Conservation (phyloP, 2,329 filamentous ascomycete species). For the Grosmannia penicillata region DNA sequence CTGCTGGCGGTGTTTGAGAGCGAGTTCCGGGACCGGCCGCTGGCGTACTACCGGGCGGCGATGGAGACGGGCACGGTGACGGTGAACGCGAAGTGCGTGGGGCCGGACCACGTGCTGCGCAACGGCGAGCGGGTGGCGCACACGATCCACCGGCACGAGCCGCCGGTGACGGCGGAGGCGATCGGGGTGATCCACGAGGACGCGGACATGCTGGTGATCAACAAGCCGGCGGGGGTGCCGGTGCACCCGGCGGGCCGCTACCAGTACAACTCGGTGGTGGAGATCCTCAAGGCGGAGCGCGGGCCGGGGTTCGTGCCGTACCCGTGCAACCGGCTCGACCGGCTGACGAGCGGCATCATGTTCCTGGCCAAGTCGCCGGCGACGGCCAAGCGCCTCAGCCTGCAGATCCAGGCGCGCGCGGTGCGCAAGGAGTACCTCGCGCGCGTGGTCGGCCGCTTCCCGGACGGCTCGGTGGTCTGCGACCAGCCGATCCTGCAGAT, state of each 20-base stretch:
- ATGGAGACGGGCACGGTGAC: constrained; percentile 67
- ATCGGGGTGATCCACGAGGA: constrained; percentile 83
- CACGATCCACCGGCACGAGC: constrained; percentile 89
- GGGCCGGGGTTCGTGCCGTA: constrained; percentile 38
- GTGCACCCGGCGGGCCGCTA: constrained; percentile 93
- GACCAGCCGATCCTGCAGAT: constrained; percentile 89
- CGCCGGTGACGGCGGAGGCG: constrained; percentile 69
- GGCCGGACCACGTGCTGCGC: constrained; percentile 55
- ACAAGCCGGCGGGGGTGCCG: constrained; percentile 89
- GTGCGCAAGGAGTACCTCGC: constrained; percentile 94
- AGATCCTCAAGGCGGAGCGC: constrained; percentile 76
- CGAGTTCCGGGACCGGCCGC: constrained; percentile 80
- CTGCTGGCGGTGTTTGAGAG: constrained; percentile 78
- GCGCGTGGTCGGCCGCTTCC: constrained; percentile 80
- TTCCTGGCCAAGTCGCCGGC: constrained; percentile 81
- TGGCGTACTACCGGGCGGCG: constrained; percentile 75
- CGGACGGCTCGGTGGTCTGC: constrained; percentile 79
- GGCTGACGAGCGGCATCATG: constrained; percentile 93
- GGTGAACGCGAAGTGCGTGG: constrained; percentile 61
- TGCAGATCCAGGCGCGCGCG: constrained; percentile 63
- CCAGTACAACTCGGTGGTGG: constrained; percentile 85
- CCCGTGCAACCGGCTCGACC: constrained; percentile 85
- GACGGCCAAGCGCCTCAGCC: constrained; percentile 62
- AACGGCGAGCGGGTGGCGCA: constrained; percentile 90
- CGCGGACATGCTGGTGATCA: constrained; percentile 85